Conservation (phyloP, 1,284 basidiomycete genomes). For the Volvariella volvacea region DNA sequence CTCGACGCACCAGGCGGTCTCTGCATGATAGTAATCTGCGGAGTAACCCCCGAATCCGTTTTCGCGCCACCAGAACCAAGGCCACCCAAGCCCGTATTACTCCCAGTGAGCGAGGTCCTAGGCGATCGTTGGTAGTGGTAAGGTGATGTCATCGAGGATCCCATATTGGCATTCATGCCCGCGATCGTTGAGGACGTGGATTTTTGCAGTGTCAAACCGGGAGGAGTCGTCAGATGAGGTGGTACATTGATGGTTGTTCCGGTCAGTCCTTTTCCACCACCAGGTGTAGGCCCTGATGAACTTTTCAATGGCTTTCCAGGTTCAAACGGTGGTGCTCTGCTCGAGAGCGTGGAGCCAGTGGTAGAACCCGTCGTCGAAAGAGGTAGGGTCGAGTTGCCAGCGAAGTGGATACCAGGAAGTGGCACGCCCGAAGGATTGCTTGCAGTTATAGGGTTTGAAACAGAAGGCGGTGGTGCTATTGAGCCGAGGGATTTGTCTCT, state of each 20-base stretch:
- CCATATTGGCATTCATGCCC: not conserved
- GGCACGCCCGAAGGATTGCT: not conserved
- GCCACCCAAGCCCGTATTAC: too few relatives aligned
- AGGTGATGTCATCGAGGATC: not conserved
- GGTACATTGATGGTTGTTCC: not conserved
- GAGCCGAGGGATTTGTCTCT: not conserved
- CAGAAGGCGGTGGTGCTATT: slow-evolving; percentile 7
- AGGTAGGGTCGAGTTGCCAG: not conserved
- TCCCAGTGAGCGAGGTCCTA: too few relatives aligned
- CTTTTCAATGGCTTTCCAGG: slow-evolving; percentile 21
- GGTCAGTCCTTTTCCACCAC: not conserved
- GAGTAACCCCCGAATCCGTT: too few relatives aligned
- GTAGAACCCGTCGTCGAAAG: slow-evolving; percentile 9
- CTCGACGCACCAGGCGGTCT: not conserved
- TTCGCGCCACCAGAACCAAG: too few relatives aligned
- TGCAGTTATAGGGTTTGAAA: not conserved
- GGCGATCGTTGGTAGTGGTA: not conserved
- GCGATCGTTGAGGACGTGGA: not conserved
- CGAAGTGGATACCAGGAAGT: not conserved
- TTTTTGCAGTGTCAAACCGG: not conserved
- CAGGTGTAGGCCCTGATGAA: not conserved
- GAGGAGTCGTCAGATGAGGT: not conserved
- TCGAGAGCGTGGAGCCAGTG: slow-evolving; percentile 37
- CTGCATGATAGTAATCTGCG: not conserved
- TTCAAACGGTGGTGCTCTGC: slow-evolving; percentile 46